Percentiles rank a stretch among this genome's conserved stretches.
phyloP scores from a whole-genome alignment of 108 stramenopile genomes.

The Halocafeteria seosinensis region DNA sequence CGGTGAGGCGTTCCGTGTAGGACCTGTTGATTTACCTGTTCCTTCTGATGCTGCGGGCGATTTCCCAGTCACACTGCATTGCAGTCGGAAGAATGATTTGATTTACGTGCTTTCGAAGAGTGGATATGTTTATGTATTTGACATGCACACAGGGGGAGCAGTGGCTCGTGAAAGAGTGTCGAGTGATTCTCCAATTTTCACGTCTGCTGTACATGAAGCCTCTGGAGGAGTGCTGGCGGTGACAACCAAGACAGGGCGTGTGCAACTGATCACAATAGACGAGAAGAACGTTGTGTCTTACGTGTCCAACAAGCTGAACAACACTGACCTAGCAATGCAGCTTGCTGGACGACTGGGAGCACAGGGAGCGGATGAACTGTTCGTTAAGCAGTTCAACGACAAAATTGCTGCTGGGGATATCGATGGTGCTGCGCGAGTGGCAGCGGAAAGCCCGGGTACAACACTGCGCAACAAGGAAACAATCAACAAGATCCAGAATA shows the following conservation, averaged over 20 bases:
- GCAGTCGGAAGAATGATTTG: slow-evolving; percentile 68
- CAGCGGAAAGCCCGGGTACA: slow-evolving; percentile 55
- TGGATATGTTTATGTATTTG: slow-evolving; percentile 94
- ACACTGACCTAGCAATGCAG: slow-evolving; percentile 73
- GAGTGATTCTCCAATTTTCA: slow-evolving; percentile 75
- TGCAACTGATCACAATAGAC: slow-evolving; percentile 76
- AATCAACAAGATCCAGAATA: slow-evolving; percentile 84
- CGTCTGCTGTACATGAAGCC: slow-evolving; percentile 55
- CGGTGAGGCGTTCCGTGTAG: slow-evolving; percentile 67
- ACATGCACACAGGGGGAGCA: slow-evolving; percentile 78
- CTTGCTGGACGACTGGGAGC: slow-evolving; percentile 78
- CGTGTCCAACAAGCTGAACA: slow-evolving; percentile 69
- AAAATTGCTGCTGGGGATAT: slow-evolving; percentile 70
- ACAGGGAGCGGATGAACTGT: slow-evolving; percentile 88
- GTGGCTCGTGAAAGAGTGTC: slow-evolving; percentile 84
- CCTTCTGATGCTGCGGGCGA: slow-evolving; percentile 75
- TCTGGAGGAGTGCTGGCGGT: slow-evolving; percentile 8
- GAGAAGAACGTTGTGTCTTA: slow-evolving; percentile 75
- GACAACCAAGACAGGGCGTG: slow-evolving; percentile 43
- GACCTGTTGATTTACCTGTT: slow-evolving; percentile 69
- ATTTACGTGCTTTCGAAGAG: slow-evolving; percentile 89
- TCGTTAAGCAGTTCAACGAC: slow-evolving; percentile 74
- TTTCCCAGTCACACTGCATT: slow-evolving; percentile 77
- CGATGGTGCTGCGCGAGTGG: slow-evolving; percentile 70
- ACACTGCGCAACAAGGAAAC: slow-evolving; percentile 86